These are phyloP conservation scores for Scorias spongiosa DNA, from an alignment of 2,329 filamentous ascomycete genomes.

Conservation along the genomic window DNA sequence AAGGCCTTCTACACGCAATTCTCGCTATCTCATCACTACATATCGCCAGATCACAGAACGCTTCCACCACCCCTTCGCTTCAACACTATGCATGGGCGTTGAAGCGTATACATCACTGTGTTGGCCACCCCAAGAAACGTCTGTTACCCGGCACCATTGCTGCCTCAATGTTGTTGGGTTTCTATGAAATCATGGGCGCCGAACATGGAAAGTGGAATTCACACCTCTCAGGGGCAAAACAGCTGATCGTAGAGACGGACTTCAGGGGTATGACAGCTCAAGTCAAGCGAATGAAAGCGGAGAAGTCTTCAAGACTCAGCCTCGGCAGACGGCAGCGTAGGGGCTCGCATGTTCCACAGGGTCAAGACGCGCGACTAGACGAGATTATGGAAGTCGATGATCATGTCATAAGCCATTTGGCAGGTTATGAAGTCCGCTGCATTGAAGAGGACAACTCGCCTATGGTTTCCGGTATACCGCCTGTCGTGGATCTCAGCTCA, in stretches of 20 bases:
- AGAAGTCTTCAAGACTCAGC: conserved; percentile 25
- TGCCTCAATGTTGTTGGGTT: conserved; percentile 70
- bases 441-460: neutral
- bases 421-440: conserved; percentile 36
- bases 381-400: conserved; percentile 36
- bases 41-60: conserved; percentile 65
- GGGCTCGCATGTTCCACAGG: neutral
- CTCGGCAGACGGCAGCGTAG: conserved; percentile 3
- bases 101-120: conserved; percentile 59
- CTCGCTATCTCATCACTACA: conserved; percentile 76
- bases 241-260: conserved; percentile 70
- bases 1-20: conserved; percentile 81
- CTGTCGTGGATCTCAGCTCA: conserved; percentile 49
- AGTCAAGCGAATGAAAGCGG: conserved; percentile 49
- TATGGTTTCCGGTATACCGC: conserved; percentile 11
- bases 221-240: conserved; percentile 70
- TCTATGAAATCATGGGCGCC: conserved; percentile 87
- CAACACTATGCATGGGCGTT: conserved; percentile 86
- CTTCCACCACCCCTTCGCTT: conserved; percentile 62
- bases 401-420: conserved; percentile 40
- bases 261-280: conserved; percentile 57
- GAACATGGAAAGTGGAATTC: conserved; percentile 95
- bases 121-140: conserved; percentile 53
- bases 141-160: conserved; percentile 72
- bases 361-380: conserved; percentile 16